Percentiles rank a stretch among this genome's conserved stretches.
These are phyloP conservation scores for Talaromyces piceae DNA, from an alignment of 2,329 filamentous ascomycete species.

Conservation along the genomic window DNA sequence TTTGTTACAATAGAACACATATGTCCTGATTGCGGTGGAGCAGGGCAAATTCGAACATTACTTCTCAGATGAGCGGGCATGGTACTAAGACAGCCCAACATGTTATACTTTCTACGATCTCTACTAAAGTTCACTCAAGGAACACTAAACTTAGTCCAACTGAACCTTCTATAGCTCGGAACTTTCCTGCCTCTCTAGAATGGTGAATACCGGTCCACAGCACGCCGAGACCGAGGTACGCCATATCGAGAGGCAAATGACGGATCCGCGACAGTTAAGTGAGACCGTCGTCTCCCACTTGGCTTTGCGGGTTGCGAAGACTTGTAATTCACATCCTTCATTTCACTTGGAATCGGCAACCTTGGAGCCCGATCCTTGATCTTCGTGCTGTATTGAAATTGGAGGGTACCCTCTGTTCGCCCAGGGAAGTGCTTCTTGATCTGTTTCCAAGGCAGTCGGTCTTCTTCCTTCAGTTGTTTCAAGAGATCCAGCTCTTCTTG, in stretches of 20 bases:
- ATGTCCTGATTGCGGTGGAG: too few species aligned
- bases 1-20: too few species aligned
- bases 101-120: too few species aligned
- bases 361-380: too few species aligned
- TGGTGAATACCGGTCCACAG: not conserved
- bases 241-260: not conserved
- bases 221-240: not conserved
- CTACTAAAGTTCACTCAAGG: too few species aligned
- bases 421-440: not conserved
- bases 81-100: too few species aligned
- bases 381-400: not conserved
- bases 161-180: too few species aligned
- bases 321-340: not conserved
- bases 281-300: not conserved
- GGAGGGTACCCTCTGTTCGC: not conserved
- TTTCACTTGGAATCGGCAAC: not conserved
- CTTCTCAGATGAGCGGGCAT: too few species aligned
- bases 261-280: not conserved
- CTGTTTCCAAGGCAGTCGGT: not conserved
- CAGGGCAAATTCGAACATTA: too few species aligned
- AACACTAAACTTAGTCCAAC: too few species aligned
- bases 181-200: not conserved
- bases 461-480: not conserved
- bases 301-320: not conserved
- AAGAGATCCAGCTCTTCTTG: not conserved